A percentile compares a stretch with the other conserved stretches of the same genome.
Conservation (phyloP, 2,329 filamentous ascomycete genomes). For the Magnaporthiopsis rhizophila region DNA sequence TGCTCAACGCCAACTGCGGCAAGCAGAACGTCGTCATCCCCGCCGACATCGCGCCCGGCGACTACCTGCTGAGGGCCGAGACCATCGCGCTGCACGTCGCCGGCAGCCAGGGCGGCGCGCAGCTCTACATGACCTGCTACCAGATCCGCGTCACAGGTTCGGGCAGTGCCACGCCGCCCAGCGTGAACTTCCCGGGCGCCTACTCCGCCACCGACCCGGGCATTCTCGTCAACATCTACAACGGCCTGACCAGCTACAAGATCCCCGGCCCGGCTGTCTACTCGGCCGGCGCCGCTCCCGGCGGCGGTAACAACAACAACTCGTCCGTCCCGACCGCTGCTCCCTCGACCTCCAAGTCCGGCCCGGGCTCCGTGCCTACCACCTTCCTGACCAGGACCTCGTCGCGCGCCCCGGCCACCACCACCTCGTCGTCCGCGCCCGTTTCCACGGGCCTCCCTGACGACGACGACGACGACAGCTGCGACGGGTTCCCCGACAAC, state of each 20-base stretch:
- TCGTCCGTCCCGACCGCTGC: too few species aligned
- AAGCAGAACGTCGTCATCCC: conserved; percentile 30
- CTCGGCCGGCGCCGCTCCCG: too few species aligned
- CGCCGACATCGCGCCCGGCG: conserved; percentile 29
- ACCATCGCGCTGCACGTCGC: conserved; percentile 35
- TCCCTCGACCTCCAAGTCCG: not conserved
- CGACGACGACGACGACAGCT: not conserved
- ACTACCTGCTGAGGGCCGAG: conserved; percentile 36
- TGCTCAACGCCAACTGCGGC: conserved; percentile 21
- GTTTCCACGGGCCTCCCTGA: not conserved
- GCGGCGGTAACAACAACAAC: too few species aligned
- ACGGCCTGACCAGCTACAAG: conserved; percentile 24
- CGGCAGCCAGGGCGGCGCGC: conserved; percentile 16
- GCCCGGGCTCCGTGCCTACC: not conserved
- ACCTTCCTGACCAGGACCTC: not conserved
- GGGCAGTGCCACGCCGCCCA: conserved; percentile 27
- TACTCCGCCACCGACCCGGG: conserved; percentile 39
- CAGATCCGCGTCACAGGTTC: conserved; percentile 1
- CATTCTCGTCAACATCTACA: conserved; percentile 38
- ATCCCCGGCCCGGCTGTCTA: conserved; percentile 30
- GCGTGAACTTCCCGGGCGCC: conserved; percentile 38
- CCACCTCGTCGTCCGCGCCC: not conserved
- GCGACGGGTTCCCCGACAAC: not conserved
- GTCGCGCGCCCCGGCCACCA: not conserved
- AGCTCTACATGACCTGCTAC: conserved; percentile 19